phyloP scores from a whole-genome alignment of 2,329 filamentous ascomycete genomes.

The Fusarium musae region DNA sequence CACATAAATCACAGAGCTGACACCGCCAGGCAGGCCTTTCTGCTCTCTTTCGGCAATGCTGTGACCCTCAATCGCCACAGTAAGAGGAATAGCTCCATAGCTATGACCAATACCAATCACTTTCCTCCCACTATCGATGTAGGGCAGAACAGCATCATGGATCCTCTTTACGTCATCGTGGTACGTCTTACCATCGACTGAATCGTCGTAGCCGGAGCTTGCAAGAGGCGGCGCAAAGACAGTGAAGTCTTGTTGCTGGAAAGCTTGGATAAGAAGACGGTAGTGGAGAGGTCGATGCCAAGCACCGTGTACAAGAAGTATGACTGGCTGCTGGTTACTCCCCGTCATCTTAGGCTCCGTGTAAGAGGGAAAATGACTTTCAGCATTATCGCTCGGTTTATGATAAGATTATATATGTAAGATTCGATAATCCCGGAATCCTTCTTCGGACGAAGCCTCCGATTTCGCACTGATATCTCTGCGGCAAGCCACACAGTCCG shows the following conservation, averaged over 20 bases:
- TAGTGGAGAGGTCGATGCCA: slow-evolving; percentile 35
- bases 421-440: background rate
- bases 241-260: slow-evolving; percentile 8
- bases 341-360: too few relatives aligned
- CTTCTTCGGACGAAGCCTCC: background rate
- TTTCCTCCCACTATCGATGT: slow-evolving; percentile 9
- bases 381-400: too few relatives aligned
- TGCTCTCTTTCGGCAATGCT: slow-evolving; percentile 4
- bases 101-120: slow-evolving; percentile 23
- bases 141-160: background rate
- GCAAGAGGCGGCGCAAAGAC: slow-evolving; percentile 18
- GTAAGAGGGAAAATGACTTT: too few relatives aligned
- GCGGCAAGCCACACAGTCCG: too few relatives aligned
- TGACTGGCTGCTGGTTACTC: background rate
- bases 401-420: background rate
- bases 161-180: slow-evolving; percentile 25
- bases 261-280: slow-evolving; percentile 8
- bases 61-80: background rate
- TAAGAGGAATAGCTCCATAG: slow-evolving; percentile 28
- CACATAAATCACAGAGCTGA: slow-evolving; percentile 13
- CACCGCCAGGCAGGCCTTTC: slow-evolving; percentile 6
- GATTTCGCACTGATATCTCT: background rate
- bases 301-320: slow-evolving; percentile 30
- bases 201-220: slow-evolving; percentile 29
- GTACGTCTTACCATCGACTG: slow-evolving; percentile 4